phyloP scores from a whole-genome alignment of 192 early-diverging fungal genomes.

The Neocallimastix lanati region DNA sequence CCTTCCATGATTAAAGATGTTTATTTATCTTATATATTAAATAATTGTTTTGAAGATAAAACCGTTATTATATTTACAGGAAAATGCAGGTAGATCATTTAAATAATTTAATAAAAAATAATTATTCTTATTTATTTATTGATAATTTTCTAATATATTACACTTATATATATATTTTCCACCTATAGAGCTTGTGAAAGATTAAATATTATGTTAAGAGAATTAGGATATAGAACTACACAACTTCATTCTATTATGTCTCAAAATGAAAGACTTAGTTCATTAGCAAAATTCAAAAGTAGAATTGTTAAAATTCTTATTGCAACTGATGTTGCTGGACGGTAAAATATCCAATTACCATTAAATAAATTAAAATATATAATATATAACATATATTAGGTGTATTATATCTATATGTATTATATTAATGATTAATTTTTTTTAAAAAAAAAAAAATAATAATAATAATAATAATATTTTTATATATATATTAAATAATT shows the following conservation, averaged over 20 bases:
- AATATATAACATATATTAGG: too few species aligned
- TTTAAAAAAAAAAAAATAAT: too few species aligned
- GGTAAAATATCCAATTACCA: conserved; percentile 25
- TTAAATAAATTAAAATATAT: too few species aligned
- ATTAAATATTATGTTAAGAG: conserved; percentile 66
- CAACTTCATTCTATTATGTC: conserved; percentile 86
- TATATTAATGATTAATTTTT: too few species aligned
- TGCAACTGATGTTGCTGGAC: conserved; percentile 91
- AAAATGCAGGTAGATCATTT: conserved; percentile 30
- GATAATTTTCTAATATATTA: too few species aligned
- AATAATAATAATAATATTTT: neutral
- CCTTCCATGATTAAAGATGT: conserved; percentile 78
- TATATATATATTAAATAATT: neutral
- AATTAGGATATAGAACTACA: conserved; percentile 77
- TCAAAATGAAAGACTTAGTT: conserved; percentile 74
- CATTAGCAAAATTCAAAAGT: conserved; percentile 79
- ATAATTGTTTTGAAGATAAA: conserved; percentile 34
- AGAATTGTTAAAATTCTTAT: conserved; percentile 74
- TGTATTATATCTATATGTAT: too few species aligned
- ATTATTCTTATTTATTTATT: too few species aligned
- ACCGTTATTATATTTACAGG: conserved; percentile 87
- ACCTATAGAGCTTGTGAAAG: conserved; percentile 49
- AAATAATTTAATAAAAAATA: too few species aligned
- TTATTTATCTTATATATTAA: conserved; percentile 65
- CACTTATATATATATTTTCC: neutral